Evolutionary conservation across 768 basidiomycete genomes (phyloP), one percentile per base, ranked within the genome.

Genomic region (Podaxis sp.): DNA sequence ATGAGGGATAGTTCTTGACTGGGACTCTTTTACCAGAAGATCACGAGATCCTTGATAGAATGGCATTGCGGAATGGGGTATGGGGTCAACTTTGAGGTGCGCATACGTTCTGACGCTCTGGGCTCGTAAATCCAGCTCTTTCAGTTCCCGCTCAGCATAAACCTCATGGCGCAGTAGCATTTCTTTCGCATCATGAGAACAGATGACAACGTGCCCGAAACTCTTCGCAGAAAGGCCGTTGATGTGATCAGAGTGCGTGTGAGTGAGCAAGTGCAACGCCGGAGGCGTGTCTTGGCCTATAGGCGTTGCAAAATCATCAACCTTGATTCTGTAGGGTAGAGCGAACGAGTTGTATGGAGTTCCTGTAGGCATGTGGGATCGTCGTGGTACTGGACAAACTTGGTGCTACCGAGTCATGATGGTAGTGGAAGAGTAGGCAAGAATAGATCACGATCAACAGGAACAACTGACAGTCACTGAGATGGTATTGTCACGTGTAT

Each of bases 231-330:
- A 80, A 27, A 97, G 79, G 3, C 95, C 94, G 46, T 73, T 74
- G 55, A 93, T 80, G 68, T 97, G 95, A 72, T 96, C 95, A 0
- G 93, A 82, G 73, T 96, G 95, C 0, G 93, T 91, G 69, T 97
- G 94, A 0, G 89, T 86, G 57, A 97, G 82, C n/a, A 97, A 82
- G 70, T 92, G 84, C 10, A 94, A 77, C 4, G 80, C 72, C 4
- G 80, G 77, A 7, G 75, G 59, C 0, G 72, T 66, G 61, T 77
- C 66, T 18, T 73, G 71, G 37, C 71, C 66, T 32, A 71, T 55
- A 7, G 72, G 68, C 47, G 72, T 67, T 2, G 83, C 77, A 72
- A 98, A 98, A 62, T 87, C 83, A 69, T 98, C 95, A 28, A 98
- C 87, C 1, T 93, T 87, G 52, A 98, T 94, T 38, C 64, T 73